Percentiles rank a stretch among this genome's conserved stretches.
Conservation (phyloP, 345 rosid genomes). For the Murraya koenigii region DNA sequence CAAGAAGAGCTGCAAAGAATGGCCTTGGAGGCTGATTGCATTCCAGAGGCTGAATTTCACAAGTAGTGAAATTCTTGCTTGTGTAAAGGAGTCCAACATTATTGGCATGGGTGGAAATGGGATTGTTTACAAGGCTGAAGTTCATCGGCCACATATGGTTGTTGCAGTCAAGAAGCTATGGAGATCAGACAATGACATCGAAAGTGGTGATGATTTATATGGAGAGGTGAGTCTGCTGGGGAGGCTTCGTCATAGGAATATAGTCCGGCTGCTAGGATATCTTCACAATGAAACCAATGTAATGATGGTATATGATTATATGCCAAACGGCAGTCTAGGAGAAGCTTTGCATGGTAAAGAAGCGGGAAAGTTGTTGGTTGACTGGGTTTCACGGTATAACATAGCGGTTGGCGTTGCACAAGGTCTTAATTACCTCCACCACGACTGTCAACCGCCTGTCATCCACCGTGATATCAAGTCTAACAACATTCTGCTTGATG, state of each 20-base stretch:
- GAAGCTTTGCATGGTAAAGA: slow-evolving; percentile 70
- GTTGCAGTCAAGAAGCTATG: slow-evolving; percentile 94
- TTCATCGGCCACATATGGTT: slow-evolving; percentile 48
- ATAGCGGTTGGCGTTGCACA: slow-evolving; percentile 88
- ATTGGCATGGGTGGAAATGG: slow-evolving; percentile 95
- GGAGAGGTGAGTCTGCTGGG: slow-evolving; percentile 79
- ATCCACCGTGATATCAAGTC: slow-evolving; percentile 96
- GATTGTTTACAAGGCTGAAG: slow-evolving; percentile 86
- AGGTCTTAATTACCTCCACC: slow-evolving; percentile 81
- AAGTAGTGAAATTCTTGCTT: slow-evolving; percentile 62
- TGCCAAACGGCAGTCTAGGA: slow-evolving; percentile 86
- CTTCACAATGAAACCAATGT: slow-evolving; percentile 77
- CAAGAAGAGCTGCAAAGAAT: slow-evolving; percentile 55
- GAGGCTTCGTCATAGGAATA: slow-evolving; percentile 77
- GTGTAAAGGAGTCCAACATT: slow-evolving; percentile 76
- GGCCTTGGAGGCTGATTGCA: slow-evolving; percentile 93
- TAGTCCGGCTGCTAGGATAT: slow-evolving; percentile 72
- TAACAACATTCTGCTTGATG: slow-evolving; percentile 73
- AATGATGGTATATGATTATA: slow-evolving; percentile 75
- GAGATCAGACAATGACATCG: slow-evolving; percentile 58
- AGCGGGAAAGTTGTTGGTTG: slow-evolving; percentile 61
- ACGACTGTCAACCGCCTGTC: slow-evolving; percentile 75
- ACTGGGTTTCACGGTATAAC: slow-evolving; percentile 87
- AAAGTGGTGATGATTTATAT: slow-evolving; percentile 59
- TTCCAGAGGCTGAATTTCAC: slow-evolving; percentile 80